phyloP scores from a whole-genome alignment of 208 protist species.

The Leishmania martiniquensis region DNA sequence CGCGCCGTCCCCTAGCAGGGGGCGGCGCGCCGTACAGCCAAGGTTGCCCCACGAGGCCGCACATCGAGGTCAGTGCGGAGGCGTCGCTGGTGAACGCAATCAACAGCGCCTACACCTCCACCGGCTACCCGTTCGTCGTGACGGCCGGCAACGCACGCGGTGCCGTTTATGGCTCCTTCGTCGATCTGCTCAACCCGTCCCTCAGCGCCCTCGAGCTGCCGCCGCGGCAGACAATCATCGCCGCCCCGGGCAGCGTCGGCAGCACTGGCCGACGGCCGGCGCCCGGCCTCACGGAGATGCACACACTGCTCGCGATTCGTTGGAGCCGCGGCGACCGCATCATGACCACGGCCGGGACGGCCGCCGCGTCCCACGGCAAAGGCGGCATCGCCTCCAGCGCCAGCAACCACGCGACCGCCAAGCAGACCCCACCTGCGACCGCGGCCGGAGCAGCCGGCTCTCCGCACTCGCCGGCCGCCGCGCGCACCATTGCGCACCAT shows the following conservation, averaged over 20 bases:
- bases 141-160: constrained; percentile 36
- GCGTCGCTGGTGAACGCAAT: constrained; percentile 71
- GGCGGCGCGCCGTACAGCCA: constrained; percentile 29
- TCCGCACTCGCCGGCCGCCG: constrained; percentile 23
- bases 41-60: constrained; percentile 34
- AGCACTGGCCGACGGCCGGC: neutral
- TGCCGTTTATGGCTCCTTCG: constrained; percentile 70
- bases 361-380: too few relatives aligned
- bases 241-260: constrained; percentile 25
- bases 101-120: constrained; percentile 74
- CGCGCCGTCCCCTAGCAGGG: constrained; percentile 17
- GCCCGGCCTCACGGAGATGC: constrained; percentile 29
- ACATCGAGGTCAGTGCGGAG: constrained; percentile 47
- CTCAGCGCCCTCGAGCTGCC: constrained; percentile 70
- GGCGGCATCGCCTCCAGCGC: constrained; percentile 1
- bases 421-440: neutral
- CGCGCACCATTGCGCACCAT: constrained; percentile 40
- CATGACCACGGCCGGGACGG: constrained; percentile 18
- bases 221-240: constrained; percentile 60
- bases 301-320: constrained; percentile 50
- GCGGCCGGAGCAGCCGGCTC: neutral
- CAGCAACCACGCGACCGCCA: constrained; percentile 8
- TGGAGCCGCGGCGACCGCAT: constrained; percentile 51
- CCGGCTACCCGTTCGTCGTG: constrained; percentile 68
- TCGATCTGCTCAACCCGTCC: constrained; percentile 62